These are phyloP conservation scores for Ophiosphaerella herpotricha DNA, from an alignment of 2,329 filamentous ascomycete species.

Conservation along the genomic window DNA sequence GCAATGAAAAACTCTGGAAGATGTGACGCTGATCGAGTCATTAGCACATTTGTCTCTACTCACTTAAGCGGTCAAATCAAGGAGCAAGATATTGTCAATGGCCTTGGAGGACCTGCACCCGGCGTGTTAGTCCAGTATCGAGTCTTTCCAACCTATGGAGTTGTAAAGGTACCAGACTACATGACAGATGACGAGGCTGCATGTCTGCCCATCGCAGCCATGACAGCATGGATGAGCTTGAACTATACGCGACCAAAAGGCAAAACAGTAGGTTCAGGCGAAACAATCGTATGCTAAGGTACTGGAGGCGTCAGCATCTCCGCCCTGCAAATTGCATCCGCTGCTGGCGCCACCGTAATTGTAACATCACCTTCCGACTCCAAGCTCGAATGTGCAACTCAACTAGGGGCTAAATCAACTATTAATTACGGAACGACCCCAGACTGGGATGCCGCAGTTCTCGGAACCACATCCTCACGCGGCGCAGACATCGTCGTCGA, in stretches of 20 bases:
- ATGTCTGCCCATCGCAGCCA: constrained; percentile 64
- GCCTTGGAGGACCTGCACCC: constrained; percentile 64
- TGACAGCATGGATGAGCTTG: constrained; percentile 69
- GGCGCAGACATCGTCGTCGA: constrained; percentile 58
- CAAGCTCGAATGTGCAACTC: constrained; percentile 59
- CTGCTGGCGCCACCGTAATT: constrained; percentile 55
- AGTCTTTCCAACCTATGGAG: constrained; percentile 60
- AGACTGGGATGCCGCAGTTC: constrained; percentile 65
- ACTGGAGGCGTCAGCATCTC: constrained; percentile 52
- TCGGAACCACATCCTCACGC: constrained; percentile 48
- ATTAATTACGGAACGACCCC: constrained; percentile 65
- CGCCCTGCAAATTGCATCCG: constrained; percentile 48
- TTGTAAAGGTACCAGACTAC: constrained; percentile 63
- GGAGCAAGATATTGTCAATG: constrained; percentile 59
- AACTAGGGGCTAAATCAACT: constrained; percentile 61
- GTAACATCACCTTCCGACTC: constrained; percentile 62
- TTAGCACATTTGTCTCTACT: constrained; percentile 65
- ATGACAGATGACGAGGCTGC: constrained; percentile 63
- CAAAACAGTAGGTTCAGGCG: constrained; percentile 51
- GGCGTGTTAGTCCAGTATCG: constrained; percentile 65
- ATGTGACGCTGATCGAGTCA: constrained; percentile 57
- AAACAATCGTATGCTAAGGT: constrained; percentile 48
- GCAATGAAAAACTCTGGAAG: background rate
- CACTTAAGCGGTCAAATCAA: constrained; percentile 64
- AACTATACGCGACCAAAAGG: constrained; percentile 64